phyloP scores from a whole-genome alignment of 768 basidiomycete species.

The Pleurotus djamor region DNA sequence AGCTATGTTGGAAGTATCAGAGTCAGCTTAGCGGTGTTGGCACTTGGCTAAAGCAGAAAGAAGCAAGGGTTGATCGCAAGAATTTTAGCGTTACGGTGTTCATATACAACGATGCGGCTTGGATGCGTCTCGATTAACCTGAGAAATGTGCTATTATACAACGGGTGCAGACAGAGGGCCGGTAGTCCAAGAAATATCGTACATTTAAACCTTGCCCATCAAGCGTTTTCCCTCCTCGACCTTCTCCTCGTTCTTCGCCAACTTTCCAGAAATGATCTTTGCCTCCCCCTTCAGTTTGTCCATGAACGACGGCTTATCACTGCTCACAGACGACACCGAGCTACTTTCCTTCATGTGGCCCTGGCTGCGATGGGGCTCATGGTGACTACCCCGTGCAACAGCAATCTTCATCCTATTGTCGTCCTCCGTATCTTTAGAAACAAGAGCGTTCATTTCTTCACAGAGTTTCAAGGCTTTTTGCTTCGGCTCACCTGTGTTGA shows the following conservation, averaged over 20 bases:
- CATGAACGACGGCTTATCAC: slow-evolving; percentile 25
- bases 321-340: slow-evolving; percentile 3
- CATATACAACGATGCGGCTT: too few species aligned
- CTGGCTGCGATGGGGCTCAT: background rate
- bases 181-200: background rate
- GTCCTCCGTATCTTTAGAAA: background rate
- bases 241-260: slow-evolving; percentile 30
- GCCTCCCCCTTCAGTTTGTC: slow-evolving; percentile 37
- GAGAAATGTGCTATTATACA: too few species aligned
- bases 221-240: slow-evolving; percentile 33
- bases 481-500: background rate
- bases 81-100: too few species aligned
- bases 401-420: background rate
- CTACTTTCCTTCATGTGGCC: background rate
- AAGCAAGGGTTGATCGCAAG: too few species aligned
- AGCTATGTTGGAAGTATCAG: too few species aligned
- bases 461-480: background rate
- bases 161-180: too few species aligned
- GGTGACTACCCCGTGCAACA: background rate
- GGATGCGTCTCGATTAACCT: too few species aligned
- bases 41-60: too few species aligned
- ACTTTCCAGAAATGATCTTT: slow-evolving; percentile 34
- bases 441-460: slow-evolving; percentile 4
- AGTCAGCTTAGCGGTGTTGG: background rate
- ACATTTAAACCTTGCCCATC: slow-evolving; percentile 15